Evolutionary conservation across 768 basidiomycete genomes (phyloP), one percentile per base, ranked within the genome.

Genomic region (Chalciporus piperatus): DNA sequence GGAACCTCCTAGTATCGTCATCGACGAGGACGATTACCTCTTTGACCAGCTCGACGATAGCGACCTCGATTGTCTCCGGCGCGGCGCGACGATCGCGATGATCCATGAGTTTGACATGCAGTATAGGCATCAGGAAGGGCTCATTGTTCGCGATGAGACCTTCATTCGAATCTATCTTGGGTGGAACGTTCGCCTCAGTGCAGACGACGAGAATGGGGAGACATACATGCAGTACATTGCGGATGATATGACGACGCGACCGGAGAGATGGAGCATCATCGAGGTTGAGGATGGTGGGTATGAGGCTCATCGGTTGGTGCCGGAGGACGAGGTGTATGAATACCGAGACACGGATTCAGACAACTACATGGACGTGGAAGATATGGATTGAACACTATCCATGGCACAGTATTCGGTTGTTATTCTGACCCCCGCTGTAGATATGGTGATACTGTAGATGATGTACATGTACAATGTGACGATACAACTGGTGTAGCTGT

Each of bases 11-110:
- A 63, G 49, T 28, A 66, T 73, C 43, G 35, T 58, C 44, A 59
- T 79, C 39, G 57, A 70, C 47, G 65, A 65, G 19, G 65, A 67
- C 13, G 70, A 74, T 45, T 68, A 66, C 55, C 54, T 68, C 40
- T 64, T 71, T 53, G 70, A 71, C 12, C 63, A 64, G n/a, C 58
- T 72, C 12, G 62, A 65, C 49, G 63, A 59, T 14, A 67, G 70
- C 46, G 69, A 70, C 22, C 60, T 75, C 54, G 58, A 62, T 41
- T 69, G 86, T 59, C 73, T 83, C 32, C 78, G 79, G 14, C 79
- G 85, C 13, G 85, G 85, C 6, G 84, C 78, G 43, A 78, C 81
- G 1, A 54, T 73, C 44, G 74, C 72, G 33, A 85, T 89, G 84
- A 72, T 86, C 37, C 71, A 75, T 27, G 66, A 69, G 19, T 85